Evolutionary conservation across 148 eudicot species (phyloP).

Genomic region (Camellia japonica): DNA sequence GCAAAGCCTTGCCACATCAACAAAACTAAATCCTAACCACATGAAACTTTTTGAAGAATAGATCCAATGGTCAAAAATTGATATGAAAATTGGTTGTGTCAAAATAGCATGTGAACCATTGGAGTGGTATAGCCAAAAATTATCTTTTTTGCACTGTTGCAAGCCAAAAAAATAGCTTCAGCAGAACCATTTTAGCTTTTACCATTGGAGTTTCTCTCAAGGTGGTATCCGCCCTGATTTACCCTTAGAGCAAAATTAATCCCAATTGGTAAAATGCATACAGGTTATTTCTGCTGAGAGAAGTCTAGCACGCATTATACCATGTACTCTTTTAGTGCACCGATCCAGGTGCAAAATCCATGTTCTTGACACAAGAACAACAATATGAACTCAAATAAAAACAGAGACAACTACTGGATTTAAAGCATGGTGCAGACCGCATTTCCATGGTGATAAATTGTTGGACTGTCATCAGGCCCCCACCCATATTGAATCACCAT

Average conservation of each 20-base stretch:
- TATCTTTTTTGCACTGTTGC: no score
- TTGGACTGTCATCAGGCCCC: constrained; percentile 84
- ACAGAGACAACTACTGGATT: not conserved
- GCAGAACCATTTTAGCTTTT: no score
- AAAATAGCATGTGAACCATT: no score
- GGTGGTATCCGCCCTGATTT: not conserved
- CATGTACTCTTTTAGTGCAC: not conserved
- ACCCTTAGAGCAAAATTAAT: not conserved
- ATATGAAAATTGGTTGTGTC: no score
- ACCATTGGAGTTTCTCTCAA: no score
- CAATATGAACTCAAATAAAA: not conserved
- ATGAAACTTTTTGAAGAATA: no score
- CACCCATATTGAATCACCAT: constrained; percentile 96
- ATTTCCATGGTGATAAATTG: constrained; percentile 74
- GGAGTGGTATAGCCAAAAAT: no score
- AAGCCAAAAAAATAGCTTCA: no score
- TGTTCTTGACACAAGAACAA: not conserved
- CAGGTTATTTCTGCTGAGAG: not conserved
- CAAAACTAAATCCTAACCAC: no score
- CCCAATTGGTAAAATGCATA: not conserved
- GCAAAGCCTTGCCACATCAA: no score
- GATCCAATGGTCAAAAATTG: no score
- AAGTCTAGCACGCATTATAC: not conserved
- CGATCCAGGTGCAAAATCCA: not conserved
- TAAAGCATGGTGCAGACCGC: constrained; percentile 51